These are phyloP conservation scores for Phytophthora boehmeriae DNA, from an alignment of 352 stramenopile species.

Conservation along the genomic window DNA sequence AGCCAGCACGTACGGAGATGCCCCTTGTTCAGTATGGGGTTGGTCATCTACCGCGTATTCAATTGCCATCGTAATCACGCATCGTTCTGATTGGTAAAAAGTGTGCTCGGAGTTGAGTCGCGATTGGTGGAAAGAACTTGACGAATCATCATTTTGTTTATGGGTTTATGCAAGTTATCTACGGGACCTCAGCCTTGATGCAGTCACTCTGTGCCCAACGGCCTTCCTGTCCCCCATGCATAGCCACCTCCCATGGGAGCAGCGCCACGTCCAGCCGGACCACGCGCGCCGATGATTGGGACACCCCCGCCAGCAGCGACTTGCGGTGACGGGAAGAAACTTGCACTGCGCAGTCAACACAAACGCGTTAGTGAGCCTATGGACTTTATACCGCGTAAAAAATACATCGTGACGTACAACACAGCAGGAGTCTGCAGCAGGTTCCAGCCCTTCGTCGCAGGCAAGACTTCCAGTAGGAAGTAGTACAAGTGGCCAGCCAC, in stretches of 20 bases:
- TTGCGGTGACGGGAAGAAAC: conserved; percentile 74
- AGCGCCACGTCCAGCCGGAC: conserved; percentile 32
- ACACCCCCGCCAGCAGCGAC: conserved; percentile 30
- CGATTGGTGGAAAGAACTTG: too few species aligned
- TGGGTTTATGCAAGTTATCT: too few species aligned
- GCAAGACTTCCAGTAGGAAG: conserved; percentile 88
- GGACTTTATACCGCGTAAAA: background rate
- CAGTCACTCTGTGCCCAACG: conserved; percentile 44
- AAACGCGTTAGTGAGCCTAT: too few species aligned
- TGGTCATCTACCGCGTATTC: background rate
- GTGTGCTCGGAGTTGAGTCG: too few species aligned
- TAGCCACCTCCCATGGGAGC: conserved; percentile 56
- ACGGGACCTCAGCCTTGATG: background rate
- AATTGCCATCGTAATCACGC: background rate
- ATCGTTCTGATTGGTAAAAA: too few species aligned
- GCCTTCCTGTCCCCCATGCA: conserved; percentile 67
- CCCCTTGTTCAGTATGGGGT: background rate
- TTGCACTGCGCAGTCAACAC: conserved; percentile 30
- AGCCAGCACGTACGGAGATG: background rate
- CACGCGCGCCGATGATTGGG: conserved; percentile 71
- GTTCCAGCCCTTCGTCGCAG: conserved; percentile 85
- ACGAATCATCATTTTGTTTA: too few species aligned
- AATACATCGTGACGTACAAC: conserved; percentile 60
- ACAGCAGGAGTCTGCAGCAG: conserved; percentile 80
- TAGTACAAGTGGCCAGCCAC: conserved; percentile 91